Conservation (phyloP, 2,329 filamentous ascomycete genomes). For the Neonectria neomacrospora region DNA sequence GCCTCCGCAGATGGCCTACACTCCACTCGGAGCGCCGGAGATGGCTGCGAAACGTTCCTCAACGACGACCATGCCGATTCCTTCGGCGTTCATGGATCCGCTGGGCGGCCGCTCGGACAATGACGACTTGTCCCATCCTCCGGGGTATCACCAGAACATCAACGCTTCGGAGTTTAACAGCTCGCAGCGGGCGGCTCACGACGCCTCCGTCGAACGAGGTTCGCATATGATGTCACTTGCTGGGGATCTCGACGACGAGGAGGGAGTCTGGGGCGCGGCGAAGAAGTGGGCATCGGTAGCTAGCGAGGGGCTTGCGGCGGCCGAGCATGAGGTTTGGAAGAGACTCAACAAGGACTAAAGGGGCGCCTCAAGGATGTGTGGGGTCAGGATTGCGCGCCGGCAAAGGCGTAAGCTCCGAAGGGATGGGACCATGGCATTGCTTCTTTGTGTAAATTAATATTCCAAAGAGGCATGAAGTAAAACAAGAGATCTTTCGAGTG, state of each 20-base stretch:
- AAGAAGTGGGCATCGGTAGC: conserved; percentile 68
- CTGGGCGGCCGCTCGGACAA: conserved; percentile 41
- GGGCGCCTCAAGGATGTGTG: conserved; percentile 25
- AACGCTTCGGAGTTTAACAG: conserved; percentile 63
- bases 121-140: conserved; percentile 57
- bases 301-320: conserved; percentile 66
- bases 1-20: conserved; percentile 60
- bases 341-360: conserved; percentile 67
- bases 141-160: conserved; percentile 67
- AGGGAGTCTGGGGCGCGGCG: conserved; percentile 65
- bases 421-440: conserved; percentile 22
- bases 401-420: conserved; percentile 11
- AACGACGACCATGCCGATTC: conserved; percentile 51
- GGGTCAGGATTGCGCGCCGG: conserved; percentile 28
- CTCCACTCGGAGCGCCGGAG: conserved; percentile 56
- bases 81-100: conserved; percentile 42
- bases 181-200: conserved; percentile 57
- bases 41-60: conserved; percentile 59
- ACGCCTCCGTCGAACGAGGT: conserved; percentile 47
- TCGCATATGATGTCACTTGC: conserved; percentile 28
- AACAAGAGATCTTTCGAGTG: conserved; percentile 35
- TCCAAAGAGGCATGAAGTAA: conserved; percentile 41
- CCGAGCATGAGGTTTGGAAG: conserved; percentile 71
- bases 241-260: conserved; percentile 44
- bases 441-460: conserved; percentile 40